These are phyloP conservation scores for Aspergillus avenaceus DNA, from an alignment of 495 filamentous ascomycete species.

Conservation along the genomic window DNA sequence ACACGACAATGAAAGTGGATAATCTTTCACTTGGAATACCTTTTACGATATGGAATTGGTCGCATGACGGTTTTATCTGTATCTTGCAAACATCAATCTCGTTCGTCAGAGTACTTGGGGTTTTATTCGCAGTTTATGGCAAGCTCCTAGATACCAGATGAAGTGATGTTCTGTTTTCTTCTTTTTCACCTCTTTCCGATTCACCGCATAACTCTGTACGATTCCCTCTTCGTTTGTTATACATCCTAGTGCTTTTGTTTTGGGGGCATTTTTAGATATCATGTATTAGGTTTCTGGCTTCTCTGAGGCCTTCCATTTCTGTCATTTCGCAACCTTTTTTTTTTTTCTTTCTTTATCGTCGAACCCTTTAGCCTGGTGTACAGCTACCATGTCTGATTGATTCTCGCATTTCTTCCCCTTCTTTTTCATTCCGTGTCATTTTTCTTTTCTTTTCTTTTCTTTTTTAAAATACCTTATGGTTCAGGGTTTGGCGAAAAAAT, in stretches of 20 bases:
- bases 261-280: constrained; percentile 10
- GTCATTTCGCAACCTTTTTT: constrained; percentile 15
- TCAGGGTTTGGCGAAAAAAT: neutral
- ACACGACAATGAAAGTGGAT: constrained; percentile 23
- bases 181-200: constrained; percentile 13
- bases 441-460: neutral
- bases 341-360: too few species aligned
- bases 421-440: neutral
- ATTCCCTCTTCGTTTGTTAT: constrained; percentile 24
- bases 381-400: constrained; percentile 10
- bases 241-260: constrained; percentile 2
- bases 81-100: constrained; percentile 7
- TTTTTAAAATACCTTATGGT: neutral
- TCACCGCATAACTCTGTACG: constrained; percentile 21
- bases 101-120: constrained; percentile 12
- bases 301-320: constrained; percentile 1
- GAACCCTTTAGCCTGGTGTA: constrained; percentile 9
- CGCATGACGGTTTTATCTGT: neutral
- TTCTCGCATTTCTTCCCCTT: neutral
- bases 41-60: constrained; percentile 8
- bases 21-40: constrained; percentile 14
- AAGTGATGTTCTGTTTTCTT: constrained; percentile 22
- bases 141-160: constrained; percentile 40
- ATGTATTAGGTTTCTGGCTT: constrained; percentile 7
- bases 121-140: constrained; percentile 21